Conservation (phyloP, 371 early-diverging fungal genomes). For the Syncephalastrum monosporum region DNA sequence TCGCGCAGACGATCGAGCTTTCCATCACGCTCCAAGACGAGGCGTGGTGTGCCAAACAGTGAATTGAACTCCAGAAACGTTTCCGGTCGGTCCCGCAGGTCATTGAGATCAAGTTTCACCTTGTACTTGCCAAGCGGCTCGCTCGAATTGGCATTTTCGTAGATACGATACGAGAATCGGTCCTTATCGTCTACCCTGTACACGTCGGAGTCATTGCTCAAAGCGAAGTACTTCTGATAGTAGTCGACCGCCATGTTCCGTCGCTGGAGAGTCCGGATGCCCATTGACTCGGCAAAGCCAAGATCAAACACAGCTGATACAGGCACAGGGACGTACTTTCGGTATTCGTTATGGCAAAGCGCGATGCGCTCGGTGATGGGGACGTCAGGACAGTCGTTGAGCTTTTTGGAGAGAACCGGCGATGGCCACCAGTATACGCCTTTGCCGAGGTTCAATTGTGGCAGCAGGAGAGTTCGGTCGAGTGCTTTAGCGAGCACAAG, state of each 20-base stretch:
- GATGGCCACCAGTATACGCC: slow-evolving; percentile 25
- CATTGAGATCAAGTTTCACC: slow-evolving; percentile 31
- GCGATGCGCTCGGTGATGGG: slow-evolving; percentile 11
- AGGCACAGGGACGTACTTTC: slow-evolving; percentile 22
- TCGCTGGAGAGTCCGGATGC: slow-evolving; percentile 32
- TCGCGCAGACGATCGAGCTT: slow-evolving; percentile 23
- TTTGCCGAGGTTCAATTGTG: slow-evolving; percentile 28
- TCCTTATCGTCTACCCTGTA: slow-evolving; percentile 30
- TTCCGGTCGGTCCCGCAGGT: slow-evolving; percentile 32
- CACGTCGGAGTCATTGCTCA: slow-evolving; percentile 16
- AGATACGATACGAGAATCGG: slow-evolving; percentile 49
- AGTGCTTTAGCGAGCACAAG: slow-evolving; percentile 31
- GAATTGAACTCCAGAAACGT: slow-evolving; percentile 47
- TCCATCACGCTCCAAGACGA: slow-evolving; percentile 15
- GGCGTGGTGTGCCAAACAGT: slow-evolving; percentile 37
- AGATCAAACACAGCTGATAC: slow-evolving; percentile 30
- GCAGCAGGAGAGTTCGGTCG: slow-evolving; percentile 33
- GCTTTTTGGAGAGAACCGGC: slow-evolving; percentile 8
- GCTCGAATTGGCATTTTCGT: slow-evolving; percentile 29
- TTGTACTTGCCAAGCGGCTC: slow-evolving; percentile 20
- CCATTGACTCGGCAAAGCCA: slow-evolving; percentile 15
- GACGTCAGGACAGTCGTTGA: slow-evolving; percentile 11
- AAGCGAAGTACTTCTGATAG: not conserved
- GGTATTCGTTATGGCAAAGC: slow-evolving; percentile 19
- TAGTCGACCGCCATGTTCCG: slow-evolving; percentile 17